Conservation (phyloP, 2,329 filamentous ascomycete species). For the Claviceps purpurea region DNA sequence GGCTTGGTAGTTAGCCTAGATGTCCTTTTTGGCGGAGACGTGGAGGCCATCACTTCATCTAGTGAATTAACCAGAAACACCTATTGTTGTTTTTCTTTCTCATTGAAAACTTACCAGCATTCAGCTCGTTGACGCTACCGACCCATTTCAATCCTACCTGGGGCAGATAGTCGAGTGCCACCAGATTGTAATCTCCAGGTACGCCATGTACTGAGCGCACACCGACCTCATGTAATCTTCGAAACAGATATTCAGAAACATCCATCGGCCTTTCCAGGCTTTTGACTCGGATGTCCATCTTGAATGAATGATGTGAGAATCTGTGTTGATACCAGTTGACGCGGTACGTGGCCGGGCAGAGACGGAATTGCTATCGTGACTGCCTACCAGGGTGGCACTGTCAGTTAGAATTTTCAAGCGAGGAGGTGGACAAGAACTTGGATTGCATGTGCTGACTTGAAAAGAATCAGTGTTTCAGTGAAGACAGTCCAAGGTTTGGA, state of each 20-base stretch:
- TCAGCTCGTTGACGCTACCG: conserved; percentile 59
- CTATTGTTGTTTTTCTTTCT: no score
- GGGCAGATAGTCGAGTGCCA: conserved; percentile 52
- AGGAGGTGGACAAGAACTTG: background rate
- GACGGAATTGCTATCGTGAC: background rate
- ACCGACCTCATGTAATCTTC: conserved; percentile 48
- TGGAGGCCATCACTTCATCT: background rate
- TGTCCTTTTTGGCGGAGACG: background rate
- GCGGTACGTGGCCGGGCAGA: background rate
- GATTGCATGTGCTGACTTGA: background rate
- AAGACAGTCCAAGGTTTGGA: background rate
- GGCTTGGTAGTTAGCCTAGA: conserved; percentile 8
- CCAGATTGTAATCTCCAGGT: conserved; percentile 63
- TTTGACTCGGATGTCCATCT: conserved; percentile 27
- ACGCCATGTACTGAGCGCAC: conserved; percentile 53
- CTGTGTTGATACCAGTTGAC: background rate
- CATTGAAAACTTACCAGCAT: conserved; percentile 40
- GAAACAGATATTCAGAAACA: conserved; percentile 56
- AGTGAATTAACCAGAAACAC: background rate
- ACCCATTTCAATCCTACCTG: conserved; percentile 49
- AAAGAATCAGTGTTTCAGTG: background rate
- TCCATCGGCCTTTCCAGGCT: conserved; percentile 38
- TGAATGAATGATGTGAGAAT: conserved; percentile 2
- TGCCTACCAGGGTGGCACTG: background rate
- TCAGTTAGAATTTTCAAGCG: no score